These are phyloP conservation scores for Solanum okadae DNA, from an alignment of 257 asterid species.

Conservation along the genomic window DNA sequence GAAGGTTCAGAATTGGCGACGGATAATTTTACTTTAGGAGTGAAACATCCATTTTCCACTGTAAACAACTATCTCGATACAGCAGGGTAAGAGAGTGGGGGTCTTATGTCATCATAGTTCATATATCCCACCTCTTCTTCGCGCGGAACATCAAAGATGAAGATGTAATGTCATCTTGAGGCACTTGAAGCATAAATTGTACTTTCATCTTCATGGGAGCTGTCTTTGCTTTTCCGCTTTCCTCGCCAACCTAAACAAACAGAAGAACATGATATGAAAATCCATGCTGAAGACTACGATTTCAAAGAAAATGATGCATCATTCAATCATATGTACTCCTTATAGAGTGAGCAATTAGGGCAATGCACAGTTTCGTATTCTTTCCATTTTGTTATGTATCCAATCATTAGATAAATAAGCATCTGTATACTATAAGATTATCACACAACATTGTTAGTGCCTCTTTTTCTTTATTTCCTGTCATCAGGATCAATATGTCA, in stretches of 20 bases:
- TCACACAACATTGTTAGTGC: background rate
- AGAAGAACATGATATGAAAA: background rate
- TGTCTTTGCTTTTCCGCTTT: conserved; percentile 63
- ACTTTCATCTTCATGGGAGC: conserved; percentile 93
- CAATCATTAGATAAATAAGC: background rate
- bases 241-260: conserved; percentile 66
- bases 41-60: background rate
- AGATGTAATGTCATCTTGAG: conserved; percentile 67
- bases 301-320: background rate
- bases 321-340: background rate
- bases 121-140: conserved; percentile 93
- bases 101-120: background rate
- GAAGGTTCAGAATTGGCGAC: background rate
- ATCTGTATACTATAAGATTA: background rate
- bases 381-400: background rate
- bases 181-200: conserved; percentile 94
- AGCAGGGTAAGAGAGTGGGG: background rate
- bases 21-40: background rate
- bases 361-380: background rate
- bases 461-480: background rate
- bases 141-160: conserved; percentile 79
- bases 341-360: background rate
- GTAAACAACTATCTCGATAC: background rate
- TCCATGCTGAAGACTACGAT: background rate
- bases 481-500: background rate